These are phyloP conservation scores for Aspergillus piperis DNA, from an alignment of 2,329 filamentous ascomycete species.

Conservation along the genomic window DNA sequence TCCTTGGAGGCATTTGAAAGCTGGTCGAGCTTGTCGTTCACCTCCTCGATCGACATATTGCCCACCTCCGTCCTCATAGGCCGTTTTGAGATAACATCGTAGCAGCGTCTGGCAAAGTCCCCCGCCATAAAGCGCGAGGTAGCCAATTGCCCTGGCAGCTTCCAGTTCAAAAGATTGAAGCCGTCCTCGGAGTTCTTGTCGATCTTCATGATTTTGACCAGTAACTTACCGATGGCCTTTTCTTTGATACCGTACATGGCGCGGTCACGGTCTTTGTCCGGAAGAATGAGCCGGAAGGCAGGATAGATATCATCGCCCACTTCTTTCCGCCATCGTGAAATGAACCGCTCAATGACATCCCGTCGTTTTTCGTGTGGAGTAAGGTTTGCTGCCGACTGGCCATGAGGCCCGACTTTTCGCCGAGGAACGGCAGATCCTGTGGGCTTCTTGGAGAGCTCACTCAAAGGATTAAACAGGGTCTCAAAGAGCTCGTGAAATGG, in stretches of 20 bases:
- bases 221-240: conserved; percentile 80
- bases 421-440: conserved; percentile 58
- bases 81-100: conserved; percentile 80
- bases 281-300: conserved; percentile 84
- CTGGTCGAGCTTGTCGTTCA: conserved; percentile 81
- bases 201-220: conserved; percentile 93
- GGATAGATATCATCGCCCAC: conserved; percentile 94
- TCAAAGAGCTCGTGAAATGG: conserved; percentile 78
- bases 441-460: conserved; percentile 74
- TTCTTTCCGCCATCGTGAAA: conserved; percentile 80
- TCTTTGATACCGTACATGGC: conserved; percentile 95
- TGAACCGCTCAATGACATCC: conserved; percentile 81
- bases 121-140: conserved; percentile 68
- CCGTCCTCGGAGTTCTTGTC: conserved; percentile 88
- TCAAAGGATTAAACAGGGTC: conserved; percentile 77
- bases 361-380: conserved; percentile 76
- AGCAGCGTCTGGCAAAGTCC: conserved; percentile 89
- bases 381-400: conserved; percentile 49
- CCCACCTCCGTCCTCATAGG: conserved; percentile 73
- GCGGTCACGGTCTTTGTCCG: conserved; percentile 88
- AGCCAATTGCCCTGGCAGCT: conserved; percentile 71
- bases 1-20: conserved; percentile 76
- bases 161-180: conserved; percentile 85
- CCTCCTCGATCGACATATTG: conserved; percentile 81
- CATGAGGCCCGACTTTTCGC: conserved; percentile 62